These are phyloP conservation scores for Colletotrichum camelliae DNA, from an alignment of 2,329 filamentous ascomycete genomes.

Conservation along the genomic window DNA sequence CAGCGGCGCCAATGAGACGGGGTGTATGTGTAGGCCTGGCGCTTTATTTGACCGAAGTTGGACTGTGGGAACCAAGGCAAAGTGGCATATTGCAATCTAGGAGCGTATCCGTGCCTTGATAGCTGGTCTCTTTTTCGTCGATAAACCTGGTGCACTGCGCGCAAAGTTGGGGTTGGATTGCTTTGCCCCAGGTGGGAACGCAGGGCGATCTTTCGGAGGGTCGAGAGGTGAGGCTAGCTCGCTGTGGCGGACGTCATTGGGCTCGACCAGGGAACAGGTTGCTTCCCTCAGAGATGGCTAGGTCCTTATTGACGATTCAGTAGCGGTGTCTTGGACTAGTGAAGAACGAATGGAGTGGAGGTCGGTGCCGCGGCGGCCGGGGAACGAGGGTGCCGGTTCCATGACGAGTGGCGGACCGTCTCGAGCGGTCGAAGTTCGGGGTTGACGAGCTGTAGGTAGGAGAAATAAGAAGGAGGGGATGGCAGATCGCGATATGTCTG, in stretches of 20 bases:
- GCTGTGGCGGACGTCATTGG: background rate
- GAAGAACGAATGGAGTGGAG: background rate
- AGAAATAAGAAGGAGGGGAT: background rate
- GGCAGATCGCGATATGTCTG: conserved; percentile 11
- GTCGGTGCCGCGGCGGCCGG: background rate
- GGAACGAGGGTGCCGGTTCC: background rate
- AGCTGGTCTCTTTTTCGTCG: background rate
- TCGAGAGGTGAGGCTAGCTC: background rate
- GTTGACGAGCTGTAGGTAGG: background rate
- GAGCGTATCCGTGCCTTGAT: background rate
- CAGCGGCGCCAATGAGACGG: conserved; percentile 1
- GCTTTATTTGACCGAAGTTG: background rate
- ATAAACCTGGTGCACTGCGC: background rate
- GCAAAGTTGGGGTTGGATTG: background rate
- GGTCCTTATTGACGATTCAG: background rate
- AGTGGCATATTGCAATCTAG: background rate
- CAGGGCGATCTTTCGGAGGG: background rate
- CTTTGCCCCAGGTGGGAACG: background rate
- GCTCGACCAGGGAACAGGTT: background rate
- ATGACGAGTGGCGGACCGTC: background rate
- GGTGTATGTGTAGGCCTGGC: background rate
- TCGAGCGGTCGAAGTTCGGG: conserved; percentile 15
- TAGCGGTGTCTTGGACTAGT: background rate
- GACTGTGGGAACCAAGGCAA: background rate
- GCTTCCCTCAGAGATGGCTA: background rate